Base-by-base conservation (phyloP, 768 basidiomycete species). In the Lactarius quietus region DNA sequence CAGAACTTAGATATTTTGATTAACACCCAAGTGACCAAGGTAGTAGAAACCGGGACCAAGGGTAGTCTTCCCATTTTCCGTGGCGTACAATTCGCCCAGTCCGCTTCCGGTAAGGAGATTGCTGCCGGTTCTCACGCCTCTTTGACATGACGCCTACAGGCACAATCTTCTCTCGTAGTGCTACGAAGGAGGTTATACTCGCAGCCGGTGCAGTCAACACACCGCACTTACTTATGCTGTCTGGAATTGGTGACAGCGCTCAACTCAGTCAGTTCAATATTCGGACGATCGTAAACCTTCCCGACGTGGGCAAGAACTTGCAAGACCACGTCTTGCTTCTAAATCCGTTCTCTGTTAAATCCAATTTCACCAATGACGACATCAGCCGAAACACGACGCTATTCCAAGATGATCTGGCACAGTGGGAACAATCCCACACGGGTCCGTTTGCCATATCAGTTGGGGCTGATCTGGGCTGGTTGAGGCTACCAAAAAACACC, bases 281-380 rank as follows among this genome's bases (percentile, higher is more conserved):
- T 41, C 20, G 33, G 14, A 29, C 68, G n/a, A 31, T 74, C 23
- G 55, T 70, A 10, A 59, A 74, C 57, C 62, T 71, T 28, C 72
- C 74, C 8, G 70, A 66, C 14, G 74, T 76, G 20, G 76, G 76
- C 14, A 65, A 71, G 62, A 67, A 76, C 63, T 63, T 77, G 31
- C 48, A 62, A 5, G 76, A 76, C 61, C 74, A 76, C 60, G 65
- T 68, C 29, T 15, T 33, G 6, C 36, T 61, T 29, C 14, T 45
- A 1, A 54, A 61, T 18, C 29, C 51, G 9, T 70, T 29, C 28
- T 53, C 57, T 1, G 55, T 63, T 5, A 64, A 61, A 20, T 38
- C 63, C 9, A 64, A 63, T 17, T 55, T 54, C 23, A 66, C 65
- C 36, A n/a, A 38, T 15, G 65, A 66, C 28, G 65, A 66, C 29